These are phyloP conservation scores for Chaetothyriales sp. DNA, from an alignment of 2,329 filamentous ascomycete species.

Conservation along the genomic window DNA sequence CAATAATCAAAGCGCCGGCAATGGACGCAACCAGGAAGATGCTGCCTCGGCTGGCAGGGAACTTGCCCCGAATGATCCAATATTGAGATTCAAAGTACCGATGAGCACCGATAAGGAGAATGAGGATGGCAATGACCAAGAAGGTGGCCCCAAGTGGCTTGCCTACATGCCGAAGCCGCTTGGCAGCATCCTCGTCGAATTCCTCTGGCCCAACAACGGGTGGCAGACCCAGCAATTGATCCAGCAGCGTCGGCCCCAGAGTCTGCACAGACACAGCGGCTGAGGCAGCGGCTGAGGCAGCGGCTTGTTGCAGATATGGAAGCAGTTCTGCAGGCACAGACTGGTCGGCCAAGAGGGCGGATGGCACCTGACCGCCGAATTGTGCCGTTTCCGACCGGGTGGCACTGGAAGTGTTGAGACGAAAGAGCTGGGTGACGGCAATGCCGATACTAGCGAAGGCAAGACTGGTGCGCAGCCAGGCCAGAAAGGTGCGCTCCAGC, in stretches of 20 bases:
- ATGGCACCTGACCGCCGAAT: constrained; percentile 3
- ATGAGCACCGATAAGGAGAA: constrained; percentile 48
- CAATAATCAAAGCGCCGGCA: constrained; percentile 41
- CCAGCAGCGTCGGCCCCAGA: constrained; percentile 13
- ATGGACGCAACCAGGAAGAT: constrained; percentile 43
- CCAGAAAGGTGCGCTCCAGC: constrained; percentile 51
- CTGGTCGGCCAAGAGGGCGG: constrained; percentile 14
- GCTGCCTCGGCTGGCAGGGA: constrained; percentile 48
- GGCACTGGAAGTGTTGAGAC: constrained; percentile 39
- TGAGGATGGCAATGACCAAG: constrained; percentile 44
- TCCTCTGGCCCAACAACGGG: constrained; percentile 8
- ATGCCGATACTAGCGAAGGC: constrained; percentile 53
- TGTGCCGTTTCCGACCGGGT: constrained; percentile 1
- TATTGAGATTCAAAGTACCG: constrained; percentile 53
- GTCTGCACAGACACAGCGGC: constrained; percentile 1
- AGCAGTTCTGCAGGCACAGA: constrained; percentile 14
- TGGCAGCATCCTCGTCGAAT: constrained; percentile 16
- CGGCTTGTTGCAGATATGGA: constrained; percentile 15
- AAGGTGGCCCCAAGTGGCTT: constrained; percentile 52
- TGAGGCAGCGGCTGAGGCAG: neutral
- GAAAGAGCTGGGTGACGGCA: constrained; percentile 51
- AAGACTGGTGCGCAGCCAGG: constrained; percentile 51
- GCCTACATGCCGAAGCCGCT: constrained; percentile 36
- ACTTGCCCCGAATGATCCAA: constrained; percentile 52
- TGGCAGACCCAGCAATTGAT: constrained; percentile 14